A percentile compares a stretch with the other conserved stretches of the same genome.
Conservation (phyloP, 1,284 basidiomycete species). For the Amylostereum areolatum region DNA sequence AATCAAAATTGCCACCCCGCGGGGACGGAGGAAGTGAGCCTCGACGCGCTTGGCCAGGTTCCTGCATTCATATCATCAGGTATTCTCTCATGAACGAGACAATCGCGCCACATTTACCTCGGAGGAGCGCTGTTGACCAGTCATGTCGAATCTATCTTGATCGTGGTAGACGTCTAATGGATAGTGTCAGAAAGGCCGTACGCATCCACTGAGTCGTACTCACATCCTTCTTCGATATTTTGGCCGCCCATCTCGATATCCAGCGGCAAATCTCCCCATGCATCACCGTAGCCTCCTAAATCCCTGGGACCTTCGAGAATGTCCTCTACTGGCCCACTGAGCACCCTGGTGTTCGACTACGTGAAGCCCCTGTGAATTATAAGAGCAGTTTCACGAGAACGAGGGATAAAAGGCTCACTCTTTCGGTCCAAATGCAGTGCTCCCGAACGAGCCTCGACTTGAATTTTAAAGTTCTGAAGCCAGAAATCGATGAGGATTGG, state of each 20-base stretch:
- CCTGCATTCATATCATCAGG: constrained; percentile 32
- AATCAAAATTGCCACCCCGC: constrained; percentile 39
- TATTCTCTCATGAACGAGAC: constrained; percentile 9
- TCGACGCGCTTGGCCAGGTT: constrained; percentile 71
- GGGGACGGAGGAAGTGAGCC: constrained; percentile 48
- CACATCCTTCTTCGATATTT: constrained; percentile 7
- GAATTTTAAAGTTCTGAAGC: constrained; percentile 61
- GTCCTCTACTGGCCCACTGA: no score
- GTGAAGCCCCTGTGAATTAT: no score
- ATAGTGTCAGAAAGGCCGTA: neutral
- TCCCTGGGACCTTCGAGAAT: no score
- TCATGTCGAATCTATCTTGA: constrained; percentile 3
- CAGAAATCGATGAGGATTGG: constrained; percentile 63
- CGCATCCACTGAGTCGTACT: neutral
- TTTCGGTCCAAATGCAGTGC: constrained; percentile 33
- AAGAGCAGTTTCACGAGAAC: no score
- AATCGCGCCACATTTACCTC: constrained; percentile 38
- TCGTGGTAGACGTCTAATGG: constrained; percentile 2
- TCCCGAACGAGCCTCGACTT: constrained; percentile 58
- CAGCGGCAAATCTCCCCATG: constrained; percentile 22
- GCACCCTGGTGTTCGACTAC: no score
- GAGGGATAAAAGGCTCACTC: constrained; percentile 17
- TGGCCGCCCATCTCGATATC: constrained; percentile 21
- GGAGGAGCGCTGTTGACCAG: constrained; percentile 50
- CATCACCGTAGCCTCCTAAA: no score